Evolutionary conservation across 2,329 filamentous ascomycete genomes (phyloP).

Genomic region (Penicillium brasilianum): DNA sequence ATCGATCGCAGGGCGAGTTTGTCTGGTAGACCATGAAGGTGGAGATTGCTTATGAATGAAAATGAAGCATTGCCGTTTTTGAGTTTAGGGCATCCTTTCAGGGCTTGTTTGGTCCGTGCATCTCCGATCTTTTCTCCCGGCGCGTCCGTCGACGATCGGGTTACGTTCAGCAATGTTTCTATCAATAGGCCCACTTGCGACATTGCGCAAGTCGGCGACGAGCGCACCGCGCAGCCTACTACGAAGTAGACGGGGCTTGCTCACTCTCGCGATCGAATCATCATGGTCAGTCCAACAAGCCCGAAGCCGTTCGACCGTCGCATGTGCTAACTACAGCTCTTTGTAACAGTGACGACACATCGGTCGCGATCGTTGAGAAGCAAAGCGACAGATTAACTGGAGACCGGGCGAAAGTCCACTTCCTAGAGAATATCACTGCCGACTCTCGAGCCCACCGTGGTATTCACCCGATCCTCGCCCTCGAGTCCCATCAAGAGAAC

Average conservation of each 20-base stretch:
- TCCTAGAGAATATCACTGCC: constrained; percentile 80
- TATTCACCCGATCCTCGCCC: constrained; percentile 77
- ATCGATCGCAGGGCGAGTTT: no score
- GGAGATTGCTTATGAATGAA: no score
- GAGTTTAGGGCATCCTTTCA: constrained; percentile 10
- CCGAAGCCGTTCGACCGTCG: not conserved
- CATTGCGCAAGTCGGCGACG: constrained; percentile 28
- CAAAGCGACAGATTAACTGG: constrained; percentile 23
- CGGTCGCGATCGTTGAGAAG: constrained; percentile 78
- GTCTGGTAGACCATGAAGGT: no score
- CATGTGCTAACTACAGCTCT: constrained; percentile 8
- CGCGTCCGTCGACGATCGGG: constrained; percentile 4
- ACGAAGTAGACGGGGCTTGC: constrained; percentile 35
- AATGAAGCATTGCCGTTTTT: not conserved
- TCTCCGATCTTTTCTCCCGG: constrained; percentile 30
- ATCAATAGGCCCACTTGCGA: constrained; percentile 21
- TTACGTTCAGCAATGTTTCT: constrained; percentile 34
- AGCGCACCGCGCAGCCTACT: constrained; percentile 12
- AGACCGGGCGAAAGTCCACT: constrained; percentile 65
- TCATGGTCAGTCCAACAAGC: constrained; percentile 44
- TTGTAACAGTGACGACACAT: constrained; percentile 77
- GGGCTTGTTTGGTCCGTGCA: constrained; percentile 40
- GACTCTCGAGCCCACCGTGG: constrained; percentile 76
- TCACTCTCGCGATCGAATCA: constrained; percentile 55
- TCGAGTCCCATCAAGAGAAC: constrained; percentile 74